Percentiles rank a stretch among this genome's conserved stretches.
phyloP scores from a whole-genome alignment of 495 filamentous ascomycete species.

The Staphylotrichum tortipilum region DNA sequence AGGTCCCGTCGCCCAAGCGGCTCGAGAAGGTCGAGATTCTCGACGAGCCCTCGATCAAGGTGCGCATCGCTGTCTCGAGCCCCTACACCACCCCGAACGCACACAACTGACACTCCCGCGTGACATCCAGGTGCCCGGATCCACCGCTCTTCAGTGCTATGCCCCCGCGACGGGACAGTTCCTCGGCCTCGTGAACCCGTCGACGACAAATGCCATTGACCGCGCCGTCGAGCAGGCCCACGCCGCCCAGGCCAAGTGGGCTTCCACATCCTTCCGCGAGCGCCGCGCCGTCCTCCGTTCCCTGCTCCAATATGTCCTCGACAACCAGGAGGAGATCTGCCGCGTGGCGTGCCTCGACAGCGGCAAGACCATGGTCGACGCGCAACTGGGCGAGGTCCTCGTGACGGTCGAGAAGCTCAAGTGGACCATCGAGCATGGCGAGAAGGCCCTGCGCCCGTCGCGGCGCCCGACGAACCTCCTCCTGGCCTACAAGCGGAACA shows the following conservation, averaged over 20 bases:
- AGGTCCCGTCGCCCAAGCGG: slow-evolving; percentile 29
- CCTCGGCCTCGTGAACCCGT: slow-evolving; percentile 72
- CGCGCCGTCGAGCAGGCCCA: slow-evolving; percentile 64
- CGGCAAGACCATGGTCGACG: slow-evolving; percentile 95
- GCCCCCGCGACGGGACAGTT: slow-evolving; percentile 79
- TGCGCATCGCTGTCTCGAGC: slow-evolving; percentile 8
- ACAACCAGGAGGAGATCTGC: slow-evolving; percentile 84
- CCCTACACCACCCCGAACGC: neutral
- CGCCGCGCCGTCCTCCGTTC: slow-evolving; percentile 73
- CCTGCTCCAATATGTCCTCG: slow-evolving; percentile 72
- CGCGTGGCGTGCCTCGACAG: slow-evolving; percentile 84
- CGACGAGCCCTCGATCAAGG: slow-evolving; percentile 50
- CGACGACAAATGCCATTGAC: slow-evolving; percentile 71
- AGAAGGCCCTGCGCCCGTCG: slow-evolving; percentile 65
- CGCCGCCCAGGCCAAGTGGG: slow-evolving; percentile 73
- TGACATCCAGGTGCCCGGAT: slow-evolving; percentile 35
- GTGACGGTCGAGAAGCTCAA: slow-evolving; percentile 88
- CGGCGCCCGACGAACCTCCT: slow-evolving; percentile 73
- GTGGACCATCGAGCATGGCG: slow-evolving; percentile 90
- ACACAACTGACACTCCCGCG: neutral
- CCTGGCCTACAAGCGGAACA: slow-evolving; percentile 93
- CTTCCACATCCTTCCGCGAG: slow-evolving; percentile 65
- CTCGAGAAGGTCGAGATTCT: slow-evolving; percentile 51
- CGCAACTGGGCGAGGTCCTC: slow-evolving; percentile 85
- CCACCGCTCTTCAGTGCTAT: slow-evolving; percentile 72